A percentile compares a stretch with the other conserved stretches of the same genome.
phyloP scores from a whole-genome alignment of 208 protist species.

The Leishmania major region DNA sequence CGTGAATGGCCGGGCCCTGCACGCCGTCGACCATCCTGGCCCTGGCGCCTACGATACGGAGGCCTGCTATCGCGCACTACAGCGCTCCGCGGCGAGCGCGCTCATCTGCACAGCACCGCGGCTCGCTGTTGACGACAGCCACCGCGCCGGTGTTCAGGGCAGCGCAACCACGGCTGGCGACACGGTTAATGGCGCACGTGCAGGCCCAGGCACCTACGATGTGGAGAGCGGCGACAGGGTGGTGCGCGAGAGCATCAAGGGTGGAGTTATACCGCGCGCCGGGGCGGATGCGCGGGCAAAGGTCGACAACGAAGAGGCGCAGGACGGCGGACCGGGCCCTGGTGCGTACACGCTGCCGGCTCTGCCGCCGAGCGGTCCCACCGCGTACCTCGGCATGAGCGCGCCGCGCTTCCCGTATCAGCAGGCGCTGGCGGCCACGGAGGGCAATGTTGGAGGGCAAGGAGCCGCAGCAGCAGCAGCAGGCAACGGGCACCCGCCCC shows the following conservation, averaged over 20 bases:
- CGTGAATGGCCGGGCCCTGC: not conserved
- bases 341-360: constrained; percentile 39
- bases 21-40: constrained; percentile 9
- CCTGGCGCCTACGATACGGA: constrained; percentile 33
- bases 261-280: constrained; percentile 24
- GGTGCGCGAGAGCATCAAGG: constrained; percentile 19
- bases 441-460: not conserved
- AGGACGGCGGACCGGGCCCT: constrained; percentile 31
- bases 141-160: not conserved
- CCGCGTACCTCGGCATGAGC: constrained; percentile 16
- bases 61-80: constrained; percentile 13
- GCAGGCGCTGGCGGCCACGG: not conserved
- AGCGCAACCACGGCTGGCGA: not conserved
- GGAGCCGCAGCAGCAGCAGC: not conserved
- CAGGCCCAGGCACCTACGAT: constrained; percentile 27
- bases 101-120: constrained; percentile 16
- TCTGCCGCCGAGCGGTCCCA: constrained; percentile 12
- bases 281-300: not conserved
- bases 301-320: not conserved
- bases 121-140: not conserved
- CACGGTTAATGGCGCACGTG: not conserved
- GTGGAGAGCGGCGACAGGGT: not conserved
- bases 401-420: constrained; percentile 30
- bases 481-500: not conserved
- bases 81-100: constrained; percentile 2